Conservation (phyloP, 2,329 filamentous ascomycete genomes). For the Teratosphaeria zuluensis region DNA sequence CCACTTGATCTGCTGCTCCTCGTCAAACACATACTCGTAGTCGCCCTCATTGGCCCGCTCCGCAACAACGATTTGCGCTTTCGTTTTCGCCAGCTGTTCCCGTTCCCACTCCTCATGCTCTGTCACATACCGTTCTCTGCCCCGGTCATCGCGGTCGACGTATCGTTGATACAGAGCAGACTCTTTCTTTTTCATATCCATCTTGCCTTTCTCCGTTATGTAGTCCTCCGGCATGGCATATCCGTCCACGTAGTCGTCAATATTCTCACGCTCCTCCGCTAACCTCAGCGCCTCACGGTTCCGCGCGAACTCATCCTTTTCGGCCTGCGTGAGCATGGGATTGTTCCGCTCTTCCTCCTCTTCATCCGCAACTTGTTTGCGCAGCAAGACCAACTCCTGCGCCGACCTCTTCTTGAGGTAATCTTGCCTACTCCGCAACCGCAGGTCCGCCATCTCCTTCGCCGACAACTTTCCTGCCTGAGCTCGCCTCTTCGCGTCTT, state of each 20-base stretch:
- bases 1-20: conserved; percentile 79
- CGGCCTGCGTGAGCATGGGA: conserved; percentile 61
- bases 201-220: conserved; percentile 84
- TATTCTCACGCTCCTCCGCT: conserved; percentile 64
- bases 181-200: conserved; percentile 77
- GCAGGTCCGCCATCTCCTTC: conserved; percentile 68
- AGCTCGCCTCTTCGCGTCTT: conserved; percentile 47
- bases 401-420: conserved; percentile 89
- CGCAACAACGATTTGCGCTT: conserved; percentile 67
- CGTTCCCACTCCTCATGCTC: conserved; percentile 95
- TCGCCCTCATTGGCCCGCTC: conserved; percentile 71
- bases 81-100: conserved; percentile 80
- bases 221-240: conserved; percentile 93
- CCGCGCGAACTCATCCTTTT: conserved; percentile 79
- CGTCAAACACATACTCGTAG: conserved; percentile 90
- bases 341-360: conserved; percentile 66
- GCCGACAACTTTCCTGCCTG: conserved; percentile 55
- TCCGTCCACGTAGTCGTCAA: conserved; percentile 86
- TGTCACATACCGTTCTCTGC: conserved; percentile 79
- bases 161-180: conserved; percentile 85
- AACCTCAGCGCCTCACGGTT: conserved; percentile 59
- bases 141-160: conserved; percentile 76
- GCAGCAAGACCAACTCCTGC: conserved; percentile 73
- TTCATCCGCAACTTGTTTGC: conserved; percentile 85
- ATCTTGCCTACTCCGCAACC: conserved; percentile 77